A percentile compares a stretch with the other conserved stretches of the same genome.
These are phyloP conservation scores for Chiua virens DNA, from an alignment of 768 basidiomycete species.

Conservation along the genomic window DNA sequence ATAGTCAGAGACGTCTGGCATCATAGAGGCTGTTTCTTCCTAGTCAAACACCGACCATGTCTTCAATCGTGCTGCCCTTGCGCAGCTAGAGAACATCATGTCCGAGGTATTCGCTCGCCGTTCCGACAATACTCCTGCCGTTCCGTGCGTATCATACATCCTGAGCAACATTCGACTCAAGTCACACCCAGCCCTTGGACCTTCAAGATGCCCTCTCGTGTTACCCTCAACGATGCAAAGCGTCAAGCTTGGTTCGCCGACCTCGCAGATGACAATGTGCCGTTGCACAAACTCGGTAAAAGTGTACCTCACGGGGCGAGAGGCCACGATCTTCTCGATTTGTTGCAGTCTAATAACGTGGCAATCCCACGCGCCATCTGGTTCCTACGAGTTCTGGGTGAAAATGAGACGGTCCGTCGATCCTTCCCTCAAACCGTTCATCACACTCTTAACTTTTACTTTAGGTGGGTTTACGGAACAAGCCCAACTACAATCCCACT, in stretches of 20 bases:
- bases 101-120: constrained; percentile 70
- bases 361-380: constrained; percentile 82
- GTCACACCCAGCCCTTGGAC: constrained; percentile 44
- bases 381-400: constrained; percentile 85
- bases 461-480: constrained; percentile 74
- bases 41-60: constrained; percentile 34
- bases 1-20: constrained; percentile 24
- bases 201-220: constrained; percentile 80
- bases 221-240: constrained; percentile 77
- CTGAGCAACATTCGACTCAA: neutral
- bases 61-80: constrained; percentile 50
- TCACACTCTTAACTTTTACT: neutral
- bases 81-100: constrained; percentile 72
- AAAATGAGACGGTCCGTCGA: constrained; percentile 71
- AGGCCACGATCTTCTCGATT: constrained; percentile 79
- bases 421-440: neutral
- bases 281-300: constrained; percentile 78
- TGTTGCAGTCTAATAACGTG: constrained; percentile 73
- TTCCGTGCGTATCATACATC: constrained; percentile 55
- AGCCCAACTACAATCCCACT: constrained; percentile 75
- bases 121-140: constrained; percentile 50
- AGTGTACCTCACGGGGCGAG: constrained; percentile 86
- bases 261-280: constrained; percentile 77
- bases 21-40: constrained; percentile 12
- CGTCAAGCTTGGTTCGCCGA: constrained; percentile 83